phyloP scores from a whole-genome alignment of 1,284 basidiomycete genomes.

The Meira nashicola region DNA sequence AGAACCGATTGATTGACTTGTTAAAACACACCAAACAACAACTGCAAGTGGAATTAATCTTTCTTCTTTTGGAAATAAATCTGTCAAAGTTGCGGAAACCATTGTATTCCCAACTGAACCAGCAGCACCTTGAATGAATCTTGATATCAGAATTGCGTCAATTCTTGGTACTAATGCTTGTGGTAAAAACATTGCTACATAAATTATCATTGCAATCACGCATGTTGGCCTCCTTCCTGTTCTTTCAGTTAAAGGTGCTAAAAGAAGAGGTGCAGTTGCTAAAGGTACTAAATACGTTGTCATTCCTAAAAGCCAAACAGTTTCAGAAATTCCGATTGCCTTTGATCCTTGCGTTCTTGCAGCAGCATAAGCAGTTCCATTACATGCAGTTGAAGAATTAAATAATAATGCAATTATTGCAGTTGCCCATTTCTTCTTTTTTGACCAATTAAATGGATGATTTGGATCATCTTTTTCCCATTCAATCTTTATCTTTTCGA shows the following conservation, averaged over 20 bases:
- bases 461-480: constrained; percentile 6
- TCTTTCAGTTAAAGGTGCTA: constrained; percentile 36
- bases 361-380: constrained; percentile 5
- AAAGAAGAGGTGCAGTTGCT: constrained; percentile 31
- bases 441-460: constrained; percentile 9
- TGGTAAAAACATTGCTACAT: constrained; percentile 9
- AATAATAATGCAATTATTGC: constrained; percentile 1
- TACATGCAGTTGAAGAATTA: constrained; percentile 7
- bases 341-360: not conserved
- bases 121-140: constrained; percentile 7
- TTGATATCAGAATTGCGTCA: not conserved
- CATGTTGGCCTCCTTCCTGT: constrained; percentile 35
- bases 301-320: constrained; percentile 7
- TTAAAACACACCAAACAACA: not conserved
- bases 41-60: not conserved
- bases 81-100: not conserved
- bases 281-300: constrained; percentile 28
- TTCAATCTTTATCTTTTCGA: not conserved
- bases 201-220: constrained; percentile 13
- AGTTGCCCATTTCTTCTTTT: not conserved
- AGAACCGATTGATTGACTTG: constrained; percentile 7
- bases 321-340: not conserved
- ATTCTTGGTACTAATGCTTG: constrained; percentile 13
- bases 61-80: constrained; percentile 7
- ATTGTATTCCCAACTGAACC: constrained; percentile 7